Conservation (phyloP, 805 yeast species). For the Cyberlindnera mississippiensis region DNA sequence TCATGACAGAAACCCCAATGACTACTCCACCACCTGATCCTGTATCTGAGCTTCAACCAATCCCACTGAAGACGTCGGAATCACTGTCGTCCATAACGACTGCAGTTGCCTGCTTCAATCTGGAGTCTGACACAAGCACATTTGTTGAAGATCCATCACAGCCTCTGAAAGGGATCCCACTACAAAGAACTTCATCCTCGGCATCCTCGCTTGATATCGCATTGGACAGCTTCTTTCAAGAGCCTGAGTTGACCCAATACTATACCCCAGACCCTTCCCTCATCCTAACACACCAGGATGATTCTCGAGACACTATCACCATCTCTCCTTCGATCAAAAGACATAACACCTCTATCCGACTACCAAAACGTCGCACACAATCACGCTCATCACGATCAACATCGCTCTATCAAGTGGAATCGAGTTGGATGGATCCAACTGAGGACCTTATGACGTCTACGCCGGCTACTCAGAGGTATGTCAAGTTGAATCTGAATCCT, state of each 20-base stretch:
- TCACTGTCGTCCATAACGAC: conserved; percentile 32
- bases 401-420: conserved; percentile 37
- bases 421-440: conserved; percentile 52
- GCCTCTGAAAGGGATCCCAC: conserved; percentile 3
- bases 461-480: conserved; percentile 23
- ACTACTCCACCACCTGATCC: background rate
- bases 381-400: conserved; percentile 18
- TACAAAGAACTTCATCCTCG: conserved; percentile 11
- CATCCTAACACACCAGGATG: background rate
- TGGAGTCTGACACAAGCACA: conserved; percentile 34
- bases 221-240: conserved; percentile 21
- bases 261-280: conserved; percentile 18
- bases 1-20: conserved; percentile 1
- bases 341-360: background rate
- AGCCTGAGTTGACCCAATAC: conserved; percentile 14
- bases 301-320: conserved; percentile 8
- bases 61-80: conserved; percentile 1
- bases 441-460: conserved; percentile 17
- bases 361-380: conserved; percentile 5
- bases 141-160: conserved; percentile 33
- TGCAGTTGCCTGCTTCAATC: conserved; percentile 34
- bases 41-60: background rate
- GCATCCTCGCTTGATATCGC: conserved; percentile 24
- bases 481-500: conserved; percentile 25
- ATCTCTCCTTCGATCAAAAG: conserved; percentile 1